Conservation (phyloP, 2,329 filamentous ascomycete species). For the Ascochyta rabiei region DNA sequence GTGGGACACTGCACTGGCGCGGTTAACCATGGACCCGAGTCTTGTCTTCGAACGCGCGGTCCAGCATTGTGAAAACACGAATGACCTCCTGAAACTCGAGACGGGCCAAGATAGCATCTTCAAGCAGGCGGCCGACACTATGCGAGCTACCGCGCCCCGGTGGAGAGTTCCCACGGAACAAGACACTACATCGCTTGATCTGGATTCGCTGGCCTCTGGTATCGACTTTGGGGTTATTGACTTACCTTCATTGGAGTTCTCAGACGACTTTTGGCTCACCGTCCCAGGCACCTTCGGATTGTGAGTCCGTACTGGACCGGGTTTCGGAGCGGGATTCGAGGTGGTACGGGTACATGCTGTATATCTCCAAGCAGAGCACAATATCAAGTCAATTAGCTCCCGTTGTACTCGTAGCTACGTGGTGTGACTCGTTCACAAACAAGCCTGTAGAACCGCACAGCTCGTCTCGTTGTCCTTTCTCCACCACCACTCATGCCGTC, state of each 20-base stretch:
- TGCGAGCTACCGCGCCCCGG: slow-evolving; percentile 19
- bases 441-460: background rate
- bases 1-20: slow-evolving; percentile 22
- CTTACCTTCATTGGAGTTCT: slow-evolving; percentile 19
- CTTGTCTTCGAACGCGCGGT: slow-evolving; percentile 18
- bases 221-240: slow-evolving; percentile 5
- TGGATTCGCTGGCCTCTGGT: slow-evolving; percentile 1
- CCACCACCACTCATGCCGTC: background rate
- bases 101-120: slow-evolving; percentile 26
- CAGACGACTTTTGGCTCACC: slow-evolving; percentile 26
- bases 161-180: slow-evolving; percentile 13
- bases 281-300: slow-evolving; percentile 13
- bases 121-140: slow-evolving; percentile 16
- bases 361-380: background rate
- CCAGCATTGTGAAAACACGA: slow-evolving; percentile 10
- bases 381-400: background rate
- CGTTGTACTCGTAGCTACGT: background rate
- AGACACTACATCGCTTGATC: background rate
- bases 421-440: background rate
- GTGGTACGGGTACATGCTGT: too few relatives aligned
- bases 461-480: too few relatives aligned
- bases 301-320: background rate
- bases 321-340: background rate
- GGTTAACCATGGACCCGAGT: slow-evolving; percentile 16
- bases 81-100: slow-evolving; percentile 14